Base-by-base conservation (phyloP, 805 yeast species). In the Wickerhamiella nectarea region DNA sequence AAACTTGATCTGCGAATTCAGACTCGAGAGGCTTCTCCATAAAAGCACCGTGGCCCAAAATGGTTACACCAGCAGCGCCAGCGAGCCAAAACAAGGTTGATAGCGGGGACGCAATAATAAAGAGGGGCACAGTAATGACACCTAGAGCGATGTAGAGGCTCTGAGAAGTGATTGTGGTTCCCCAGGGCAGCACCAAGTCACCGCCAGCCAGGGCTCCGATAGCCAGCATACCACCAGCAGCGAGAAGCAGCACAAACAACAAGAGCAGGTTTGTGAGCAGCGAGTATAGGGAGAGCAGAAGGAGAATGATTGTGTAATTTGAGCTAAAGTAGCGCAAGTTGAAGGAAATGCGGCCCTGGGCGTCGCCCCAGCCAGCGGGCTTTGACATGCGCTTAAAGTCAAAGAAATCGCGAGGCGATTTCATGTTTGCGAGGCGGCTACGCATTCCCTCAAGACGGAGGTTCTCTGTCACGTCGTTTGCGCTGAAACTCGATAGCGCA, bases 1-100 rank as follows among this genome's bases (percentile, higher is more conserved):
- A 61, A 12, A 60, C 65, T 34, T 52, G 51, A 41, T 85, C 95
- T 58, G 86, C 91, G 58, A 89, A 91, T 15, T 89, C 87, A 31
- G 89, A 78, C 66, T 91, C 97, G 48, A 87, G 78, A 17, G 98
- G 98, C 65, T 89, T 91, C 59, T 91, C 97, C 74, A 91, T 70
- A 50, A 89, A 68, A 3, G 87, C 69, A 37, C 96, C 98, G 62
- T 91, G 98, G 3, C 85, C 72, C 38, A 86, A 65, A 34, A 89
- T 82, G 29, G 80, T 61, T 38, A 79, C 79, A 21, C 80, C 79
- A 33, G 91, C 78, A 12, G 94, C 82, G 53, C 94, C 91, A 53
- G 81, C 72, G 53, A 89, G 73, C 97, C 97, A 91, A 68, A 91
- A 70, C 61, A 91, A 61, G 4, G 96, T 82, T 42, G 89, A 74